Evolutionary conservation across 176 grass and related monocot species (phyloP).

Genomic region (Eremochloa ophiuroides): DNA sequence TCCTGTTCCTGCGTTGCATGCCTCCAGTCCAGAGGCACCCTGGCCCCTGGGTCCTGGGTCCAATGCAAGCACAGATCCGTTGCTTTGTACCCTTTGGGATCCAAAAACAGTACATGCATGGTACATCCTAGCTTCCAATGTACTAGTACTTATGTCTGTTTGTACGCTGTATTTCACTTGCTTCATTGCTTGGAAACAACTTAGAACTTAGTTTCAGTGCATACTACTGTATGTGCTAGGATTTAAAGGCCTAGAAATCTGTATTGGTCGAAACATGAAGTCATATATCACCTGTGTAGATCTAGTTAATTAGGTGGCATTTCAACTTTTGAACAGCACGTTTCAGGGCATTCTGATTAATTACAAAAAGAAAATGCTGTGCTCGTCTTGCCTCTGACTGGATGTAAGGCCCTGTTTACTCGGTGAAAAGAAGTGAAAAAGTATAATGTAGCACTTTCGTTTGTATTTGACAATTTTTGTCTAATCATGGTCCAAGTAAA

Average conservation of each 20-base stretch:
- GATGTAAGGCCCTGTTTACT: no score
- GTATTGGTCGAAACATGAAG: background rate
- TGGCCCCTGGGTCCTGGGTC: background rate
- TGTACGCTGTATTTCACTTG: background rate
- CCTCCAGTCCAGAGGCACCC: background rate
- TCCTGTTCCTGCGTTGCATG: constrained; percentile 22
- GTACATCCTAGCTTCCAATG: background rate
- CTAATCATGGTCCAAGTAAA: no score
- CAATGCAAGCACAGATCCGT: background rate
- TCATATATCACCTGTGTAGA: background rate
- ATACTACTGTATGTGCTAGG: background rate
- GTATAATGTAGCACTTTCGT: no score
- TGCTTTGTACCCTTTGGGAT: constrained; percentile 12
- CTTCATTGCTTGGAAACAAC: background rate
- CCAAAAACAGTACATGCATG: background rate
- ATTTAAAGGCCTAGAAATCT: background rate
- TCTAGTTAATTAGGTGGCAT: background rate
- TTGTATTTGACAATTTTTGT: no score
- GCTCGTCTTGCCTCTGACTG: no score
- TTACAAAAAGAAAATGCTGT: no score
- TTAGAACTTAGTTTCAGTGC: background rate
- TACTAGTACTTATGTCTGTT: background rate
- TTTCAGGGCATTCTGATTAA: background rate
- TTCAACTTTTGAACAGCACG: background rate
- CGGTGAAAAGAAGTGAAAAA: no score